Percentiles rank a stretch among this genome's conserved stretches.
Conservation (phyloP, 495 filamentous ascomycete genomes). For the Penicillium bovifimosum region DNA sequence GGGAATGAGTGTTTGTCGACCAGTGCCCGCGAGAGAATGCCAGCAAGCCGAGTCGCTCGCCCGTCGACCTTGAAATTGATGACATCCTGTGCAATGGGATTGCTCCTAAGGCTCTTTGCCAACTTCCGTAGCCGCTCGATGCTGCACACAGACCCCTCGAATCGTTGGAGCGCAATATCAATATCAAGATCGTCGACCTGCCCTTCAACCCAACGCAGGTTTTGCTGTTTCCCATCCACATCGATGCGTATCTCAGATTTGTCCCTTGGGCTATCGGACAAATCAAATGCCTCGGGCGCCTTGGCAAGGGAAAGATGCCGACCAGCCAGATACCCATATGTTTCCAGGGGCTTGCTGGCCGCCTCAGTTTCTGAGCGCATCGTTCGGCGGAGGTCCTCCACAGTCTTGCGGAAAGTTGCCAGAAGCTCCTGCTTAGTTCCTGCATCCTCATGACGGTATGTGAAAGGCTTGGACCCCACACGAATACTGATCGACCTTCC, state of each 20-base stretch:
- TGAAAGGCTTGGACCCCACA: slow-evolving; percentile 85
- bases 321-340: slow-evolving; percentile 65
- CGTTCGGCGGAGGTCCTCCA: slow-evolving; percentile 81
- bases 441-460: slow-evolving; percentile 76
- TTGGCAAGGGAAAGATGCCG: slow-evolving; percentile 26
- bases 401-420: slow-evolving; percentile 81
- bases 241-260: slow-evolving; percentile 74
- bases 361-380: slow-evolving; percentile 79
- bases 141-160: slow-evolving; percentile 73
- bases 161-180: slow-evolving; percentile 84
- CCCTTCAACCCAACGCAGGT: slow-evolving; percentile 87
- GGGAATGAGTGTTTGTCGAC: slow-evolving; percentile 66
- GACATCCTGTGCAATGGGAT: slow-evolving; percentile 77
- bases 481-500: slow-evolving; percentile 86
- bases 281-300: slow-evolving; percentile 50
- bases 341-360: slow-evolving; percentile 68
- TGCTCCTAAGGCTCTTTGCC: slow-evolving; percentile 73
- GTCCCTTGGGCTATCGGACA: slow-evolving; percentile 67
- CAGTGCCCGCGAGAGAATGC: slow-evolving; percentile 65
- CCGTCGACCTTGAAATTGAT: slow-evolving; percentile 86
- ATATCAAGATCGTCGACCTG: slow-evolving; percentile 97
- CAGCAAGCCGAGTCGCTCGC: slow-evolving; percentile 72
- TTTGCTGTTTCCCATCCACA: slow-evolving; percentile 93
- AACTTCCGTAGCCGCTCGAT: slow-evolving; percentile 80
- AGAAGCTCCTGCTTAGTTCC: slow-evolving; percentile 74